Evolutionary conservation across 2,329 filamentous ascomycete genomes (phyloP).

Genomic region (Alternaria angustiovoidea): DNA sequence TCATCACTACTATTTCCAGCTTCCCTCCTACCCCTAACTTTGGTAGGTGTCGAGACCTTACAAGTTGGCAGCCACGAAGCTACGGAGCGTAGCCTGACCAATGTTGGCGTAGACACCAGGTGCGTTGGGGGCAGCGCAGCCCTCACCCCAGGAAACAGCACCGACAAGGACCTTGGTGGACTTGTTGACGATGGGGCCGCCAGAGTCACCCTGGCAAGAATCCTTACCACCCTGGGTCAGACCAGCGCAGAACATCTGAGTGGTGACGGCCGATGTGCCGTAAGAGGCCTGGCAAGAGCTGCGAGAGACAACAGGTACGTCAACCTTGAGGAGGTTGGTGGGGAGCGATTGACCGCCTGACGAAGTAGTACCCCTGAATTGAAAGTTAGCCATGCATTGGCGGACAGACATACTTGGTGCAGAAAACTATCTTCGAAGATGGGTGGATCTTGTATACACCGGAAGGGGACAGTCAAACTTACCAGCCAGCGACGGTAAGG

Average conservation of each 20-base stretch:
- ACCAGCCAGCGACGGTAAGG: slow-evolving; percentile 37
- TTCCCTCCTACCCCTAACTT: neutral
- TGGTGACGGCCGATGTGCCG: slow-evolving; percentile 25
- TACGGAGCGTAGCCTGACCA: slow-evolving; percentile 2
- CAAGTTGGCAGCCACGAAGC: slow-evolving; percentile 1
- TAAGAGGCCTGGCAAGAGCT: slow-evolving; percentile 32
- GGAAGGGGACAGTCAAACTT: neutral
- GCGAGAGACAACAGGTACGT: slow-evolving; percentile 38
- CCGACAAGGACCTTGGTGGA: slow-evolving; percentile 13
- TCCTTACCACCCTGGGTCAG: slow-evolving; percentile 35
- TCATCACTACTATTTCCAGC: neutral
- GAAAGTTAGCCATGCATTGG: neutral
- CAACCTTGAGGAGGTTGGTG: slow-evolving; percentile 36
- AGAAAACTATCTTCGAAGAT: neutral
- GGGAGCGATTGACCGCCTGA: slow-evolving; percentile 6
- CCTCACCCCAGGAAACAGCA: slow-evolving; percentile 18
- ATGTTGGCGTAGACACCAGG: slow-evolving; percentile 40
- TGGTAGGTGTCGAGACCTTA: neutral
- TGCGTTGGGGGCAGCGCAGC: slow-evolving; percentile 30
- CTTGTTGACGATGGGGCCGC: slow-evolving; percentile 35
- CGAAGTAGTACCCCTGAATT: neutral
- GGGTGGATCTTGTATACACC: neutral
- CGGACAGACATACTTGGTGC: neutral
- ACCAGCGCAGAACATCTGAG: slow-evolving; percentile 41
- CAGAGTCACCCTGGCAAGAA: slow-evolving; percentile 45